A percentile compares a stretch with the other conserved stretches of the same genome.
These are phyloP conservation scores for Ustilago tritici DNA, from an alignment of 1,284 basidiomycete species.

Conservation along the genomic window DNA sequence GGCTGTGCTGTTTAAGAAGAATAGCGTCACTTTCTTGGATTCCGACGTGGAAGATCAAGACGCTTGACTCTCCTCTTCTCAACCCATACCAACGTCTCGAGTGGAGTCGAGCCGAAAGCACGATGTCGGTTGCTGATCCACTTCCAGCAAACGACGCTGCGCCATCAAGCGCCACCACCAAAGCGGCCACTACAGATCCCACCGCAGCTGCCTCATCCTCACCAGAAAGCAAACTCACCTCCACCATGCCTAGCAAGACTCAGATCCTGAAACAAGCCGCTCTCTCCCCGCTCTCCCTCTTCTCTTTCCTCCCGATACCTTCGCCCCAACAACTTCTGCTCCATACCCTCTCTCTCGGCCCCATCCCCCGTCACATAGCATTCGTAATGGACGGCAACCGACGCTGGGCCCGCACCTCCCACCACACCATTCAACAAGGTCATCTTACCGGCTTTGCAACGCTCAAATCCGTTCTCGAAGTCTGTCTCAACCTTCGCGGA, in stretches of 20 bases:
- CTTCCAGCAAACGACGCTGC: background rate
- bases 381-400: slow-evolving; percentile 99
- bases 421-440: slow-evolving; percentile 72
- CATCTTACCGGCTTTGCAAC: slow-evolving; percentile 88
- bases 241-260: slow-evolving; percentile 18
- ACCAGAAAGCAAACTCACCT: background rate
- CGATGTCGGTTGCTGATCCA: slow-evolving; percentile 1
- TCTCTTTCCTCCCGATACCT: slow-evolving; percentile 38
- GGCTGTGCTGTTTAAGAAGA: slow-evolving; percentile 2
- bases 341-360: slow-evolving; percentile 73
- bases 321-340: slow-evolving; percentile 41
- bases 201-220: background rate
- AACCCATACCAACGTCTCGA: background rate
- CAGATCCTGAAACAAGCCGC: slow-evolving; percentile 36
- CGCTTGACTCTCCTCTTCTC: background rate
- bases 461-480: slow-evolving; percentile 74
- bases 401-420: slow-evolving; percentile 79
- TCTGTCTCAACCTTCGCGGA: slow-evolving; percentile 61
- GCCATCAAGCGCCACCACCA: background rate
- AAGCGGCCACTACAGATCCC: background rate
- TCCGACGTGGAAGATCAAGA: background rate
- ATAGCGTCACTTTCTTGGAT: background rate
- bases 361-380: slow-evolving; percentile 89
- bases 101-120: background rate
- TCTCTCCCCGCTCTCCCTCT: slow-evolving; percentile 43